Base-by-base conservation (phyloP, 2,329 filamentous ascomycete genomes). In the Dactylonectria macrodidyma region DNA sequence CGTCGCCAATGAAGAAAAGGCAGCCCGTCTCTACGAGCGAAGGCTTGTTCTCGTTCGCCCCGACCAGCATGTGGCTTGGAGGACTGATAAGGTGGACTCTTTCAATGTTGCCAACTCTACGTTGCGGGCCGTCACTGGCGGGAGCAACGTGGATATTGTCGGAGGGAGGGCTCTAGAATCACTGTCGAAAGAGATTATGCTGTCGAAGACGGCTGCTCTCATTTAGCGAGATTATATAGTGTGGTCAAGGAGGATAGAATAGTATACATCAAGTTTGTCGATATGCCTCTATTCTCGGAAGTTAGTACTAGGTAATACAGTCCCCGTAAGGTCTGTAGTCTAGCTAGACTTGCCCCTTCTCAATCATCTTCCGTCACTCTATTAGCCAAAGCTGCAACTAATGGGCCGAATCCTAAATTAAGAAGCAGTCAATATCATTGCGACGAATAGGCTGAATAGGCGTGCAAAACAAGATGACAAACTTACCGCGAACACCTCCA, bases 31-130 rank as follows among this genome's bases (percentile, higher is more conserved):
- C 6, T 51, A 51, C 48, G 22, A 51, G 48, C 12, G 48, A 12
- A 51, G 30, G 48, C 48, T 51, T 51, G 22, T 51, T 1, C 48
- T 51, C 4, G n/a, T 51, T 26, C 48, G 48, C 6, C 48, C 48
- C 10, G 48, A 51, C 22, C 48, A 51, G 5, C 48, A 51, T n/a
- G 48, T 51, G 14, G 48, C 48, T 51, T 51, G 48, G 48, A 51
- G 48, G 48, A 22, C 22, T 51, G n/a, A 51, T 8, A 4, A 5
- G 30, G 11, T 51, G 4, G 48, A 51, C n/a, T 51, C 48, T 46
- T 6, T 46, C 41, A 3, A 46, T 5, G 16, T 46, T 5, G 41
- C 41, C n/a, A n/a, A 9, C 41, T n/a, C 14, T 14, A 3, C 19
- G 14, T 46, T 46, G 16, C 41, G 41, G 8, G 16, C 41, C 41